Evolutionary conservation across 768 basidiomycete species (phyloP).

Genomic region (Lactarius hengduanensis): DNA sequence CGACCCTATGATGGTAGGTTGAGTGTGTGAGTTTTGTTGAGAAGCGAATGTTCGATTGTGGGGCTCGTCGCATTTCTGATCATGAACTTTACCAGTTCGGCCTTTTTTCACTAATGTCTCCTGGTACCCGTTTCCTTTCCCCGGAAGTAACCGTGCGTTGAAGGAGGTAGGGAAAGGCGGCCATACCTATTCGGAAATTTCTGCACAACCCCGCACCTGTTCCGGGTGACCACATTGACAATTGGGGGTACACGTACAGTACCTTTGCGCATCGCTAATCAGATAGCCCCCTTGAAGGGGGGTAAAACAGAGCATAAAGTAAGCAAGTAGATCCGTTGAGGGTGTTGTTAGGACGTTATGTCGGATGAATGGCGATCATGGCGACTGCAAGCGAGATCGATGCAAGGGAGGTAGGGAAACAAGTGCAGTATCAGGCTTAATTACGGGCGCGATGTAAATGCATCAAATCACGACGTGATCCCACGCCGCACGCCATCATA

Average conservation of each 20-base stretch:
- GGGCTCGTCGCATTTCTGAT: neutral
- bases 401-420: neutral
- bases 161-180: neutral
- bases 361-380: conserved; percentile 10
- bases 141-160: neutral
- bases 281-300: conserved; percentile 5
- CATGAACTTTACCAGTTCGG: conserved; percentile 2
- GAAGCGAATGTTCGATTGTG: neutral
- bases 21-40: conserved; percentile 1
- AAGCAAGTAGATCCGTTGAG: neutral
- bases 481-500: conserved; percentile 17
- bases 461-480: neutral
- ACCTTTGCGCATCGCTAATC: neutral
- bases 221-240: conserved; percentile 1
- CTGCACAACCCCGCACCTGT: neutral
- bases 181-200: neutral
- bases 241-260: neutral
- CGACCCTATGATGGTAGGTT: neutral
- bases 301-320: neutral
- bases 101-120: neutral
- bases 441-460: neutral
- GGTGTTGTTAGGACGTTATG: conserved; percentile 2
- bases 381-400: conserved; percentile 10
- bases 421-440: conserved; percentile 1
- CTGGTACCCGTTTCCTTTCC: neutral